Evolutionary conservation across 345 rosid species (phyloP).

Genomic region (Xanthoceras sorbifolium): DNA sequence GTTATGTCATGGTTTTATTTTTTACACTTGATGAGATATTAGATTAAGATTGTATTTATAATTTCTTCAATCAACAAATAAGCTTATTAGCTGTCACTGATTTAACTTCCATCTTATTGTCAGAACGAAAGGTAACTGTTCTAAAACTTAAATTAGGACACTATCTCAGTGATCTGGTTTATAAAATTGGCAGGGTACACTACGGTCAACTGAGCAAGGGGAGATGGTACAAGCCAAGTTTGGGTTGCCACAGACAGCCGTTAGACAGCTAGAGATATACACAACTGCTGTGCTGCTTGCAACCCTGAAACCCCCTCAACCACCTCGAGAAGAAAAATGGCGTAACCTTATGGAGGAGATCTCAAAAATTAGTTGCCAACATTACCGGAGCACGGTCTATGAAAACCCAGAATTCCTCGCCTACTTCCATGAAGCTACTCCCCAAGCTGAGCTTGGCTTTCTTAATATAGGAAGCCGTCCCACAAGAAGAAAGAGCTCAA

Average conservation of each 20-base stretch:
- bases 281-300: constrained; percentile 95
- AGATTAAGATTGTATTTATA: background rate
- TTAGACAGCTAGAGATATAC: constrained; percentile 91
- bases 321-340: constrained; percentile 96
- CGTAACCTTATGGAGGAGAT: constrained; percentile 93
- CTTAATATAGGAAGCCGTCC: constrained; percentile 98
- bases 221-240: constrained; percentile 99
- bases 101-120: background rate
- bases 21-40: background rate
- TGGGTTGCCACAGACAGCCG: constrained; percentile 89
- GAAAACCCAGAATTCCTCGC: constrained; percentile 92
- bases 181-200: constrained; percentile 66
- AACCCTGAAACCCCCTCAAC: constrained; percentile 79
- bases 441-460: constrained; percentile 93
- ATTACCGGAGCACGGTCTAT: constrained; percentile 73
- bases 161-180: constrained; percentile 10
- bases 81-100: background rate
- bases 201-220: constrained; percentile 97
- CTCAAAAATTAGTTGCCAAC: constrained; percentile 76
- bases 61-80: background rate
- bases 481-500: constrained; percentile 81
- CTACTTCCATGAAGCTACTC: constrained; percentile 95
- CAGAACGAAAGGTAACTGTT: background rate
- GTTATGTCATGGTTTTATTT: background rate
- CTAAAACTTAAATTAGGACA: background rate